These are phyloP conservation scores for Dryas octopetala DNA, from an alignment of 306 rosid genomes.

Conservation along the genomic window DNA sequence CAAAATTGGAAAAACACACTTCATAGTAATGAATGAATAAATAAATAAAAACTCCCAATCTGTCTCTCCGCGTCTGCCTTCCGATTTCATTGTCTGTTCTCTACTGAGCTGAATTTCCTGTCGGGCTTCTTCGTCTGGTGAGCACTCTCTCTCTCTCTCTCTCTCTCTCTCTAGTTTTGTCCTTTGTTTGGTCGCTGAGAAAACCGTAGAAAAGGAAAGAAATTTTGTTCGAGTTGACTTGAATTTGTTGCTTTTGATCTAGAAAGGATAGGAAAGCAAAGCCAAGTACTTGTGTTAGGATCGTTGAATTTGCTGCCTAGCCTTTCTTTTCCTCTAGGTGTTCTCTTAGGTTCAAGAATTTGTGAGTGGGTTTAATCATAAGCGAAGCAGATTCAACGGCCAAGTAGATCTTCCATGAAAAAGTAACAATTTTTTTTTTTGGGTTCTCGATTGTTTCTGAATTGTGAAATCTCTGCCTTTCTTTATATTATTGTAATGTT, in stretches of 20 bases:
- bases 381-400: neutral
- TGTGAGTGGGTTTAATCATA: neutral
- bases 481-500: neutral
- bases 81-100: slow-evolving; percentile 15
- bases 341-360: neutral
- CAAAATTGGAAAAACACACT: slow-evolving; percentile 22
- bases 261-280: neutral
- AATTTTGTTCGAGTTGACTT: neutral
- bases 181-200: slow-evolving; percentile 15
- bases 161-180: neutral
- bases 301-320: neutral
- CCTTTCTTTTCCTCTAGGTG: neutral
- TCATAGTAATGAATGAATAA: neutral
- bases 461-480: neutral
- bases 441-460: neutral
- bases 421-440: neutral
- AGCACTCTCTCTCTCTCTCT: slow-evolving; percentile 26
- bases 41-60: neutral
- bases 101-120: slow-evolving; percentile 14
- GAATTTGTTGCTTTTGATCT: neutral
- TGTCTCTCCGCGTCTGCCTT: neutral
- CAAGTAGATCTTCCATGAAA: neutral
- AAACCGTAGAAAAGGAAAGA: slow-evolving; percentile 3
- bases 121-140: slow-evolving; percentile 28
- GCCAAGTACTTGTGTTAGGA: neutral